phyloP scores from a whole-genome alignment of 2,329 filamentous ascomycete genomes.

The Epichloe gansuensis region DNA sequence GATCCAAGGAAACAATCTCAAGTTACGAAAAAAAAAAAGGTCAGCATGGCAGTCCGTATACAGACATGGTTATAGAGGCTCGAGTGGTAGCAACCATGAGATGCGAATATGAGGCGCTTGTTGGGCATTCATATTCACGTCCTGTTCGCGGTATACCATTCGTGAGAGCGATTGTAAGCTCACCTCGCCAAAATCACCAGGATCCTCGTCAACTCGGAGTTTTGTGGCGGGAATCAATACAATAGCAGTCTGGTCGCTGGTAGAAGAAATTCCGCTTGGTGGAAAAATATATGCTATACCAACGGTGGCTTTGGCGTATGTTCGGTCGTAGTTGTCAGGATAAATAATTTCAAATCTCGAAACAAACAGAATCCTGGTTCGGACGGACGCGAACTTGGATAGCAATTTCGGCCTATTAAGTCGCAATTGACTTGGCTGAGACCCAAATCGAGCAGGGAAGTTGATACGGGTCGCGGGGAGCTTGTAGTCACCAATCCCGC shows the following conservation, averaged over 20 bases:
- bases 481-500: neutral
- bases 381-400: no score
- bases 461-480: neutral
- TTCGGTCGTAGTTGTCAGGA: no score
- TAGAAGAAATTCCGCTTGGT: no score
- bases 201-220: no score
- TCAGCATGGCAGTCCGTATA: neutral
- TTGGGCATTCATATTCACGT: neutral
- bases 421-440: neutral
- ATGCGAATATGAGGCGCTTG: neutral
- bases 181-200: neutral
- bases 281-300: no score
- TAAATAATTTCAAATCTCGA: neutral
- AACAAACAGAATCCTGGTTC: neutral
- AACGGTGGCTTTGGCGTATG: no score
- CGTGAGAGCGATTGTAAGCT: neutral
- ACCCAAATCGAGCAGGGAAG: neutral
- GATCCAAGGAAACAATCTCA: neutral
- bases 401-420: neutral
- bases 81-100: neutral
- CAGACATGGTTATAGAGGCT: neutral
- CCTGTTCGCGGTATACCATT: neutral
- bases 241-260: no score
- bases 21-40: neutral
- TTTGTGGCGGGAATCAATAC: no score